Conservation (phyloP, 192 early-diverging fungal genomes). For the Linnemannia schmuckeri region DNA sequence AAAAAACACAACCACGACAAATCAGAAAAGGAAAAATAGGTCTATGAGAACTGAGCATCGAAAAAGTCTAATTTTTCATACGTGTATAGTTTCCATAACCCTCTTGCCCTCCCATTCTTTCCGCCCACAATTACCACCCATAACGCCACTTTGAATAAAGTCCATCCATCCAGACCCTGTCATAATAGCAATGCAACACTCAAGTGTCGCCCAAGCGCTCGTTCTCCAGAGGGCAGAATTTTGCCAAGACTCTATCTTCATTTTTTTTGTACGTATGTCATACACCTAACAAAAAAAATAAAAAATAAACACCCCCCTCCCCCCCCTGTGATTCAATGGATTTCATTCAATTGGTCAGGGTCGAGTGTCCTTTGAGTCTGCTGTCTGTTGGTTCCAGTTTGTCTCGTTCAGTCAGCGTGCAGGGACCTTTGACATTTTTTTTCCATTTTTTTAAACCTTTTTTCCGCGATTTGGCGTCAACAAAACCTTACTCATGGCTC, state of each 20-base stretch:
- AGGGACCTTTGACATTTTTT: no score
- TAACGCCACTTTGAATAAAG: no score
- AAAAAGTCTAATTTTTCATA: no score
- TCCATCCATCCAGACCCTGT: no score
- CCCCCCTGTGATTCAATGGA: not conserved
- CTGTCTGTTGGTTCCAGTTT: no score
- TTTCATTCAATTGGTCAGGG: not conserved
- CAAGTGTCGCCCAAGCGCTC: not conserved
- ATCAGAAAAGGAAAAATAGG: no score
- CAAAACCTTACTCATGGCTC: not conserved
- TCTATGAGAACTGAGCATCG: no score
- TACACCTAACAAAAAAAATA: not conserved
- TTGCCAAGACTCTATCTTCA: not conserved
- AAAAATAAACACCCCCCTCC: not conserved
- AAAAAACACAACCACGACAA: not conserved
- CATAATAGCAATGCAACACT: not conserved
- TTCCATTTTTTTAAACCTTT: not conserved
- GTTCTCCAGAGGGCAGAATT: not conserved
- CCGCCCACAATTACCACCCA: not conserved
- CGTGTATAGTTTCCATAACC: not conserved
- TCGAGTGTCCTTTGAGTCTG: no score
- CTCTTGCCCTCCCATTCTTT: not conserved
- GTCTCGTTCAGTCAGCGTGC: not conserved
- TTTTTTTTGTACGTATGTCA: not conserved
- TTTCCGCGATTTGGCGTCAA: constrained; percentile 2